Evolutionary conservation across 306 rosid genomes (phyloP).

Genomic region (Senna tora): DNA sequence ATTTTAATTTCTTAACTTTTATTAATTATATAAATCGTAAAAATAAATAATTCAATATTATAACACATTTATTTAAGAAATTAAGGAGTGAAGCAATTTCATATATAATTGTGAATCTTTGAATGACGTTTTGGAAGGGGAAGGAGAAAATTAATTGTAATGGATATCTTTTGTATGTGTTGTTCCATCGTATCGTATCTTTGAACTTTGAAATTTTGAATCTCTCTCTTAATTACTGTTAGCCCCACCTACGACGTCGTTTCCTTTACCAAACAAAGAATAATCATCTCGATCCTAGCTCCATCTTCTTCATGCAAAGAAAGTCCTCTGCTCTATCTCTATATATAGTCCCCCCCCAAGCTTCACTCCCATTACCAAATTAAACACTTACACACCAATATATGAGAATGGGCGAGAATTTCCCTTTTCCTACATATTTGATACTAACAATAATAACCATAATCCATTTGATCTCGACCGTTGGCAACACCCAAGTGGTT

Average conservation of each 20-base stretch:
- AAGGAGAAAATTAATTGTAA: conserved; percentile 19
- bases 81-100: no score
- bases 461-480: conserved; percentile 50
- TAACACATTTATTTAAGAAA: no score
- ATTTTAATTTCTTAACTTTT: neutral
- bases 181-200: conserved; percentile 53
- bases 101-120: no score
- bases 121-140: conserved; percentile 38
- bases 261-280: no score
- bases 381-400: no score
- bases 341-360: conserved; percentile 35
- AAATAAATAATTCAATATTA: no score
- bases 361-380: conserved; percentile 32
- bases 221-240: neutral
- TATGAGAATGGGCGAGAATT: conserved; percentile 45
- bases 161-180: conserved; percentile 40
- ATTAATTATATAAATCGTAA: no score
- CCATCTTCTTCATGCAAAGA: conserved; percentile 70
- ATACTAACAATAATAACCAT: conserved; percentile 40
- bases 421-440: conserved; percentile 36
- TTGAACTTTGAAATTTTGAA: conserved; percentile 45
- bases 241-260: no score
- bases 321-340: conserved; percentile 40
- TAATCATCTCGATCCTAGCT: no score
- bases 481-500: conserved; percentile 39